Conservation (phyloP, 2,329 filamentous ascomycete species). For the Phaeosphaeriaceae sp. region DNA sequence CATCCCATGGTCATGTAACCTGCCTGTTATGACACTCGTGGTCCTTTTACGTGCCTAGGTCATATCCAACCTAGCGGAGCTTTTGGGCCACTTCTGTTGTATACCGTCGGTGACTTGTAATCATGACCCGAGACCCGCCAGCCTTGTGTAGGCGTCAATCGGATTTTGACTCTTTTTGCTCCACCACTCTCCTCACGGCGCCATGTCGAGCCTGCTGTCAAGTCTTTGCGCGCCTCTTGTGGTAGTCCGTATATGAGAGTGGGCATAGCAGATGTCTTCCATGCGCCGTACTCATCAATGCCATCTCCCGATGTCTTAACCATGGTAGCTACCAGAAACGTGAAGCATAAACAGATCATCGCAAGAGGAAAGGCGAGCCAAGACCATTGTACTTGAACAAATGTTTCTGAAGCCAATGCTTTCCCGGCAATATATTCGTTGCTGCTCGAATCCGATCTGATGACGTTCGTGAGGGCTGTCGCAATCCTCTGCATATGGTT, state of each 20-base stretch:
- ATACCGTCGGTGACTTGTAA: neutral
- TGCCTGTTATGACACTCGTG: neutral
- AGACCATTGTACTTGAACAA: conserved; percentile 30
- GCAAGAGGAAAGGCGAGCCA: conserved; percentile 39
- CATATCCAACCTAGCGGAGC: conserved; percentile 16
- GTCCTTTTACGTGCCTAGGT: neutral
- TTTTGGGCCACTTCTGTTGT: neutral
- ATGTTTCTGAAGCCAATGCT: conserved; percentile 7
- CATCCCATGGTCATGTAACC: no score
- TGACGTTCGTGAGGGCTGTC: conserved; percentile 22
- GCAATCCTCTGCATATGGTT: conserved; percentile 28
- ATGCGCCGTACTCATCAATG: conserved; percentile 16
- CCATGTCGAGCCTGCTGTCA: conserved; percentile 1
- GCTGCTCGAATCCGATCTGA: conserved; percentile 20
- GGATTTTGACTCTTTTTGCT: conserved; percentile 12
- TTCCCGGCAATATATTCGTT: conserved; percentile 15
- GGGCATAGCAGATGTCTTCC: conserved; percentile 41
- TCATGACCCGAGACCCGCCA: conserved; percentile 22
- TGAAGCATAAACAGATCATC: conserved; percentile 25
- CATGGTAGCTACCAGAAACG: conserved; percentile 35
- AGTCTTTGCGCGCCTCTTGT: conserved; percentile 5
- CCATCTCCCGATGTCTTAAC: conserved; percentile 22
- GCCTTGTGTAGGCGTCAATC: conserved; percentile 10
- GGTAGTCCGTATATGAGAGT: conserved; percentile 29
- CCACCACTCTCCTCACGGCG: neutral